These are phyloP conservation scores for Scenedesmus sp. DNA, from an alignment of 163 green algal genomes.

Conservation along the genomic window DNA sequence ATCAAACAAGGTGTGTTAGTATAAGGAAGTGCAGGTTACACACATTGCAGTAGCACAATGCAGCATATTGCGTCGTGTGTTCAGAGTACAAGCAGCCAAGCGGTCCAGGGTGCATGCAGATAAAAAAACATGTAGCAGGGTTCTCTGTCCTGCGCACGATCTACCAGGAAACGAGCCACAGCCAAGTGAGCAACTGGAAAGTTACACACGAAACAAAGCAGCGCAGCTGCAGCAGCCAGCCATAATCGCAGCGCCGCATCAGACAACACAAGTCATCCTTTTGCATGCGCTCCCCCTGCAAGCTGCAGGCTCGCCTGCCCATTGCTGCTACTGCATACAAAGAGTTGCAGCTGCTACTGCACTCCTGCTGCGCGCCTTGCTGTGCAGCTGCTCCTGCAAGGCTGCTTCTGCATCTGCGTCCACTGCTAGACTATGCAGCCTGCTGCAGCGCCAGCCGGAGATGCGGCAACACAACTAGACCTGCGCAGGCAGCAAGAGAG, in stretches of 20 bases:
- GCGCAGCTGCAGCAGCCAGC: background rate
- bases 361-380: background rate
- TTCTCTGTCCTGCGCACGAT: background rate
- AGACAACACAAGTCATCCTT: background rate
- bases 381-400: background rate
- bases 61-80: too few relatives aligned
- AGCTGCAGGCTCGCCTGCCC: background rate
- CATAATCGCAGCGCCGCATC: background rate
- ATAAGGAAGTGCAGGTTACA: too few relatives aligned
- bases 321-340: background rate
- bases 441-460: background rate
- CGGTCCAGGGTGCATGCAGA: too few relatives aligned
- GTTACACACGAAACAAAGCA: background rate
- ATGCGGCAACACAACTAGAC: background rate
- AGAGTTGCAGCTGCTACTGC: background rate
- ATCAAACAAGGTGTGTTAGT: too few relatives aligned
- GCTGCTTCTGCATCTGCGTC: background rate
- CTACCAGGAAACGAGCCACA: too few relatives aligned
- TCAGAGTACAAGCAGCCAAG: too few relatives aligned
- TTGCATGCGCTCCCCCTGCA: background rate
- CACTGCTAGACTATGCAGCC: background rate
- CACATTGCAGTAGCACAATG: too few relatives aligned
- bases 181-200: background rate
- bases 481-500: background rate
- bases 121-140: too few relatives aligned